These are phyloP conservation scores for Blastomyces percursus DNA, from an alignment of 2,329 filamentous ascomycete genomes.

Conservation along the genomic window DNA sequence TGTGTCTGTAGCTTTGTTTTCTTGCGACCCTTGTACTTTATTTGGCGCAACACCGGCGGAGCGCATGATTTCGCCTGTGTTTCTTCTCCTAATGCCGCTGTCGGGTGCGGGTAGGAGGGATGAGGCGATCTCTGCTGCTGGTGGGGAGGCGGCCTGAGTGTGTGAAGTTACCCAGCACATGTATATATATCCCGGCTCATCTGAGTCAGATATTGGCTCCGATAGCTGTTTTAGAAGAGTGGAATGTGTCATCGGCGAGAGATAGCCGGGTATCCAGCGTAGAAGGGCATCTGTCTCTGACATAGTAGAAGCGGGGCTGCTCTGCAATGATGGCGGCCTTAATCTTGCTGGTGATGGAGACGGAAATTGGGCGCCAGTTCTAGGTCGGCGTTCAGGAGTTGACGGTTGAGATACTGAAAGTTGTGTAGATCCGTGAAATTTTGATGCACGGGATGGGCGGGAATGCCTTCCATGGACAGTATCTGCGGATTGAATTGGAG, in stretches of 20 bases:
- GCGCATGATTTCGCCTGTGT: conserved; percentile 28
- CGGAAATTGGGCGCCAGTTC: background rate
- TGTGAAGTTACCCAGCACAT: conserved; percentile 91
- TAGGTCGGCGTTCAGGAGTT: conserved; percentile 1
- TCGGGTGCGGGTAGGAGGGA: conserved; percentile 44
- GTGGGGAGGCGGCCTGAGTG: conserved; percentile 31
- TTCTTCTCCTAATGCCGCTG: conserved; percentile 20
- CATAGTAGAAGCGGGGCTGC: conserved; percentile 15
- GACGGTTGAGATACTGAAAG: background rate
- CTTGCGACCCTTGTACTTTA: conserved; percentile 3
- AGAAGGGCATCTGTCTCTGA: conserved; percentile 41
- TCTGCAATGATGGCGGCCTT: conserved; percentile 12
- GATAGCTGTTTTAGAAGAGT: conserved; percentile 63
- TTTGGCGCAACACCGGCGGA: conserved; percentile 25
- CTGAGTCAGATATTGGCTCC: conserved; percentile 60
- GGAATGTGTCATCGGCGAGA: conserved; percentile 58
- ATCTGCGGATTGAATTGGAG: background rate
- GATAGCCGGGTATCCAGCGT: conserved; percentile 56
- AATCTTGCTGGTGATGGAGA: conserved; percentile 8
- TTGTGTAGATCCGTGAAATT: background rate
- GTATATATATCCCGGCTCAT: conserved; percentile 90
- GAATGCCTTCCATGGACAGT: background rate
- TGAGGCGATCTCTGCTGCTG: conserved; percentile 42
- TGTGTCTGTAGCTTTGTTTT: conserved; percentile 38
- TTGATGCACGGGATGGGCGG: background rate